phyloP scores from a whole-genome alignment of 345 rosid species.

The Dovyalis caffra region DNA sequence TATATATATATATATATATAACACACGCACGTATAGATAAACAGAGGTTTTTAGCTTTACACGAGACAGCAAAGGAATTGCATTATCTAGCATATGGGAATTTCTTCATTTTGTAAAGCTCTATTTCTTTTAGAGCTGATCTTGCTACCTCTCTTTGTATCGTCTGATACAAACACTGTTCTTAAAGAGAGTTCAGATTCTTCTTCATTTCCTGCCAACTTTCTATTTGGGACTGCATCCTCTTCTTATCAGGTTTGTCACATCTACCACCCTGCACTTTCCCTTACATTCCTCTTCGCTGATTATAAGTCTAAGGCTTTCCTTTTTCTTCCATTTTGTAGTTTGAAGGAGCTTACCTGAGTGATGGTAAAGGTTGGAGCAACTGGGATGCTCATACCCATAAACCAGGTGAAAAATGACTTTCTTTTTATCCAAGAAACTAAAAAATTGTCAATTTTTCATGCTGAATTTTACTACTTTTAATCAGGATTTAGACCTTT shows the following conservation, averaged over 20 bases:
- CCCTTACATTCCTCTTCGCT: background rate
- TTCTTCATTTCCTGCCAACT: conserved; percentile 17
- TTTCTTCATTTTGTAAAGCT: background rate
- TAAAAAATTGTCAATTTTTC: no score
- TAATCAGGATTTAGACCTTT: no score
- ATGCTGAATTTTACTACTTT: no score
- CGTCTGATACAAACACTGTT: conserved; percentile 3
- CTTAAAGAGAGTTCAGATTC: background rate
- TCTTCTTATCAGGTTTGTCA: conserved; percentile 29
- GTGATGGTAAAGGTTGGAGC: conserved; percentile 22
- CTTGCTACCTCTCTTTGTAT: background rate
- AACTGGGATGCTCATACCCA: conserved; percentile 24
- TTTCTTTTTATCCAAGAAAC: no score
- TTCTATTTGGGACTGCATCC: conserved; percentile 33
- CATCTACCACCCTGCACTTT: background rate
- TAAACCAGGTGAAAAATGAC: conserved; percentile 17
- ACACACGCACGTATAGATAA: no score
- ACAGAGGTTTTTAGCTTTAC: no score
- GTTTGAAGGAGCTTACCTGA: conserved; percentile 27
- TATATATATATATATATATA: no score
- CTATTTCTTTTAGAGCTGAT: conserved; percentile 10
- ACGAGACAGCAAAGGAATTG: no score
- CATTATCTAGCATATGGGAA: background rate
- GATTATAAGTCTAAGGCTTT: background rate
- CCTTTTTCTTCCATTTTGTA: background rate